Evolutionary conservation across 148 eudicot genomes (phyloP), one percentile per base, ranked within the genome.

Genomic region (Rhododendron vialii): DNA sequence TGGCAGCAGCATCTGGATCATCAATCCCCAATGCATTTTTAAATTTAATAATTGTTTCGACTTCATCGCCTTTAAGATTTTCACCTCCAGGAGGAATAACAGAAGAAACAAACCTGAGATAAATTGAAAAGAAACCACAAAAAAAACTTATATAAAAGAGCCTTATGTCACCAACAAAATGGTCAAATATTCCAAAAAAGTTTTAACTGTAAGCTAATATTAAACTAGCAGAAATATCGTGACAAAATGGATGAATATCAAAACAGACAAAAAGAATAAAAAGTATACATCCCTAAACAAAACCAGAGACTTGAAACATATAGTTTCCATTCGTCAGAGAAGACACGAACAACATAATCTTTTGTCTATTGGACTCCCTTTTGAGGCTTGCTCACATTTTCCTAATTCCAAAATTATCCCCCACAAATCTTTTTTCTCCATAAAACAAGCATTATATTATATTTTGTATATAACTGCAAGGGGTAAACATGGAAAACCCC

Each of bases 1-100:
- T 93, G 88, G 92, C 93, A 45, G 99, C 99, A 84, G 99, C 99
- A 90, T 97, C 99, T 79, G 99, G 99, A 80, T 97, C 99, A 89
- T 97, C 99, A 61, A 97, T 95, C 26, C 98, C 99, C 88, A 97
- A 89, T 41, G 95, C 89, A 82, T 86, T 92, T 90, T 97, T 97
- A 84, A 95, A 94, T 75, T 91, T 91, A 65, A 91, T 85, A 69
- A 97, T 95, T 67, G 92, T 88, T 38, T 92, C 98, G 57, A 95
- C 98, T 90, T 97, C 99, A 85, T 91, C 87, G 41, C 99, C 99
- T 91, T 91, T 94, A 47, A 97, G 96, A 87, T 95, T 93, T 90
- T 95, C 96, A 89, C 84, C 88, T 83, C 90, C 94, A 80, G 95
- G 87, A 87, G 99, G 98, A 82, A 97, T 91, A 75, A 95, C 91